Conservation (phyloP, 2,329 filamentous ascomycete genomes). For the Pyrenochaeta sp. region DNA sequence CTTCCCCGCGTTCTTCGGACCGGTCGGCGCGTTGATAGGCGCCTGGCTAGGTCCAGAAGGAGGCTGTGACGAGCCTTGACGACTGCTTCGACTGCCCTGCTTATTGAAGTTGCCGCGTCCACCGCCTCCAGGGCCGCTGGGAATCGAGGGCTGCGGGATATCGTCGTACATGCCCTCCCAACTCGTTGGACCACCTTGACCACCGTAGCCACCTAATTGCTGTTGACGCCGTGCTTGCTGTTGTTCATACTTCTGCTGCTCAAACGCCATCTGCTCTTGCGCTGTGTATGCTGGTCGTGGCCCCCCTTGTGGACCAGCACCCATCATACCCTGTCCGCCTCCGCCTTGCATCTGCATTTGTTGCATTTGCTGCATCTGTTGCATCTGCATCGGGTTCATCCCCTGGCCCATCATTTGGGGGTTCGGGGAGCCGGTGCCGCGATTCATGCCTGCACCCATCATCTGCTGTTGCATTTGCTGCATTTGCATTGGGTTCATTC, state of each 20-base stretch:
- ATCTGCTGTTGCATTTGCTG: conserved; percentile 53
- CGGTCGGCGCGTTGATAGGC: conserved; percentile 87
- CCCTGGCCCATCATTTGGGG: conserved; percentile 55
- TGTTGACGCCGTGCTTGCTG: conserved; percentile 67
- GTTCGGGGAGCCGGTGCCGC: conserved; percentile 41
- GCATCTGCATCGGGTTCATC: conserved; percentile 75
- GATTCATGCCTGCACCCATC: conserved; percentile 39
- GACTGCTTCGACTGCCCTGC: conserved; percentile 35
- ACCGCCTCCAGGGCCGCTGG: conserved; percentile 56
- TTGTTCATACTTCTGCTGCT: conserved; percentile 81
- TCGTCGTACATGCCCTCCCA: conserved; percentile 99
- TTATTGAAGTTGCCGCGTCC: conserved; percentile 47
- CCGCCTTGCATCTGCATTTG: conserved; percentile 55
- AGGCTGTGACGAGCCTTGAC: conserved; percentile 51
- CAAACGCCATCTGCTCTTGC: conserved; percentile 76
- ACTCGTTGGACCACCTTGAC: conserved; percentile 74
- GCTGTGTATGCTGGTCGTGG: conserved; percentile 67
- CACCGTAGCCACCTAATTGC: conserved; percentile 55
- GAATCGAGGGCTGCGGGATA: conserved; percentile 80
- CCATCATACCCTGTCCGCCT: conserved; percentile 41
- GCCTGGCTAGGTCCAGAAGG: conserved; percentile 51
- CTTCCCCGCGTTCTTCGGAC: conserved; percentile 92
- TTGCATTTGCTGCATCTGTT: conserved; percentile 74
- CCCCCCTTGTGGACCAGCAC: conserved; percentile 27
- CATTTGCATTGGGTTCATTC: conserved; percentile 67